A percentile compares a stretch with the other conserved stretches of the same genome.
Evolutionary conservation across 768 basidiomycete genomes (phyloP).

Genomic region (Gelatoporia subvermispora): DNA sequence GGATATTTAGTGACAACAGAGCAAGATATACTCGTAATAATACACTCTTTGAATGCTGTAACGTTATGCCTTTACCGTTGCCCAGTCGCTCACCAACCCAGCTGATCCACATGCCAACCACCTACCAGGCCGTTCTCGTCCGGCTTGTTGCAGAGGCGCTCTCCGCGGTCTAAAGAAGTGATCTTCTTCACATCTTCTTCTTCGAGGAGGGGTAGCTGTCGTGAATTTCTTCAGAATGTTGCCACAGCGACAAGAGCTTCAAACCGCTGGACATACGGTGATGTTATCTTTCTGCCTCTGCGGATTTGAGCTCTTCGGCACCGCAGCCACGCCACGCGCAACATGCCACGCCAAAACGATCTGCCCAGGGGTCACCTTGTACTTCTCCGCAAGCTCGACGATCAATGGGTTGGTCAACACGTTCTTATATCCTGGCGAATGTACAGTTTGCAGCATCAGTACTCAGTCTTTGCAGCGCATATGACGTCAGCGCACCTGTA

Average conservation of each 20-base stretch:
- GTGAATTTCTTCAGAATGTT: background rate
- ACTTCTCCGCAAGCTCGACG: slow-evolving; percentile 40
- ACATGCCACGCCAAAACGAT: slow-evolving; percentile 50
- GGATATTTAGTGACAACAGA: no score
- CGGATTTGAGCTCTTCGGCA: slow-evolving; percentile 44
- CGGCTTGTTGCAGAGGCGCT: slow-evolving; percentile 29
- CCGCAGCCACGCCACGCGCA: slow-evolving; percentile 36
- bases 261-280: slow-evolving; percentile 28
- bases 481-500: slow-evolving; percentile 27
- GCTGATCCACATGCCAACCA: slow-evolving; percentile 35
- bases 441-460: no score
- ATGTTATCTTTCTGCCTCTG: slow-evolving; percentile 48
- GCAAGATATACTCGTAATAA: no score
- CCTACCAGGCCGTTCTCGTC: slow-evolving; percentile 26
- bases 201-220: slow-evolving; percentile 28
- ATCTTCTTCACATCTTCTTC: slow-evolving; percentile 30
- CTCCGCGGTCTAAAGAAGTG: slow-evolving; percentile 27
- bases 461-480: background rate
- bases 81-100: slow-evolving; percentile 30
- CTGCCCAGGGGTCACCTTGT: slow-evolving; percentile 41
- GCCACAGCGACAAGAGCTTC: background rate
- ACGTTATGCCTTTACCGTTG: background rate
- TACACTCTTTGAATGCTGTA: no score
- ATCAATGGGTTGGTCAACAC: slow-evolving; percentile 45
- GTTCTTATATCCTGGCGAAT: slow-evolving; percentile 32